These are phyloP conservation scores for Nymphaea colorata DNA, from an alignment of 164 flowering plant genomes.

Conservation along the genomic window DNA sequence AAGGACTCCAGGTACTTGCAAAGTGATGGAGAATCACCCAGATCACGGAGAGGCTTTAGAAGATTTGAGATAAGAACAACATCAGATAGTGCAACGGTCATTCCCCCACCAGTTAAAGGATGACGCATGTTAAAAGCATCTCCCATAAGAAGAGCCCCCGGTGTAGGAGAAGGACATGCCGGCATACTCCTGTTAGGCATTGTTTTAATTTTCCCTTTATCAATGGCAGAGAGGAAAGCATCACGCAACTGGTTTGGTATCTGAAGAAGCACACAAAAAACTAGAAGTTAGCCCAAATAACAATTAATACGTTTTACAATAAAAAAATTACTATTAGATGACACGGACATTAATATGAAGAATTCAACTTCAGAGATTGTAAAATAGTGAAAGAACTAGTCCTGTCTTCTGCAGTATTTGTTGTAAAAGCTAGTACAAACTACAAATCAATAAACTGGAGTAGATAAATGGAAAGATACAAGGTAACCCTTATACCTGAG, in stretches of 20 bases:
- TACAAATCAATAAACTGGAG: too few relatives aligned
- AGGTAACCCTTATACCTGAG: slow-evolving; percentile 41
- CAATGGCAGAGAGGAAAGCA: slow-evolving; percentile 65
- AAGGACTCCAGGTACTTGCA: slow-evolving; percentile 75
- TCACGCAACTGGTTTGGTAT: slow-evolving; percentile 50
- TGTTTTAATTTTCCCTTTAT: slow-evolving; percentile 68
- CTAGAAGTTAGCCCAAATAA: neutral
- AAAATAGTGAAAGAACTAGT: neutral
- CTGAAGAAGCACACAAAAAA: slow-evolving; percentile 15
- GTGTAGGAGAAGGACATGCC: slow-evolving; percentile 80
- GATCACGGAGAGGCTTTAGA: slow-evolving; percentile 57
- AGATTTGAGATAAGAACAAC: slow-evolving; percentile 73
- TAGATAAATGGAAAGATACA: neutral
- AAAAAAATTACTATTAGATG: too few relatives aligned
- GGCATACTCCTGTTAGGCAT: slow-evolving; percentile 99
- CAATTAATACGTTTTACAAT: neutral
- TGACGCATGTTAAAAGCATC: slow-evolving; percentile 96
- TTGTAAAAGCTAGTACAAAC: too few relatives aligned
- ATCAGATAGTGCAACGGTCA: slow-evolving; percentile 89
- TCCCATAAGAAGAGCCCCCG: slow-evolving; percentile 86
- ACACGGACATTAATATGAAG: too few relatives aligned
- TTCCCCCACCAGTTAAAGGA: slow-evolving; percentile 93
- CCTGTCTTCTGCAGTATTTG: too few relatives aligned
- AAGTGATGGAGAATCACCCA: slow-evolving; percentile 60
- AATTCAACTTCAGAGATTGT: too few relatives aligned